Base-by-base conservation (phyloP, 2,329 filamentous ascomycete species). In the Zymoseptoria crescenta region DNA sequence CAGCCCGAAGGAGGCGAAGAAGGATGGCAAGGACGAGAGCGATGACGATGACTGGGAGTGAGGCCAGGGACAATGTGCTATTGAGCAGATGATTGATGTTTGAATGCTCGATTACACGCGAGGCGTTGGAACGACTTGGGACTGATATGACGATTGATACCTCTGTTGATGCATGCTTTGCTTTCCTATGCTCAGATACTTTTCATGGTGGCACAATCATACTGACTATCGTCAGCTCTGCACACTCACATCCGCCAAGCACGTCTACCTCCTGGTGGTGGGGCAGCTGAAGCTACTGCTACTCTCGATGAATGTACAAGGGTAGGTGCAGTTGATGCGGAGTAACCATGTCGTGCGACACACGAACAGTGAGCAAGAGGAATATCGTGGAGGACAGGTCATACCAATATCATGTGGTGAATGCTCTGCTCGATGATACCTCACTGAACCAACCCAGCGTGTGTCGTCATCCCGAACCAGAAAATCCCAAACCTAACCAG, bases 1-100 rank as follows among this genome's bases (percentile, higher is more conserved):
- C 4, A 86, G 82, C 60, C 84, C 84, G 2, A 76, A 73, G 60
- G 77, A 78, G 67, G 79, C 69, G 58, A 67, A 69, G 48, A 59
- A 62, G 4, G 66, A 65, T 48, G 67, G 68, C 1, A 59, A 62
- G 24, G 62, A 70, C 54, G 66, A 70, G 54, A 52, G 51, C 28
- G 68, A 69, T 20, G 69, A 71, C 54, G 72, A 73, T 56, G 72
- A 74, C 59, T 74, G 73, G 73, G 72, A 74, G 63, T 74, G 57
- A 58, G 6, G 8, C 20, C 24, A 4, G 24, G 24, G 2, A 4
- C 2, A 24, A 24, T 24, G 24, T 24, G 24, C 24, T 4, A 24
- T 24, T 24, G 24, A 24, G 24, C 24, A 4, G 24, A 24, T 4
- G 24, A n/a, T 16, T n/a, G 35, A 41, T 16, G 35, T 16, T 45